Evolutionary conservation across 768 basidiomycete genomes (phyloP).

Genomic region (Collybia nuda): DNA sequence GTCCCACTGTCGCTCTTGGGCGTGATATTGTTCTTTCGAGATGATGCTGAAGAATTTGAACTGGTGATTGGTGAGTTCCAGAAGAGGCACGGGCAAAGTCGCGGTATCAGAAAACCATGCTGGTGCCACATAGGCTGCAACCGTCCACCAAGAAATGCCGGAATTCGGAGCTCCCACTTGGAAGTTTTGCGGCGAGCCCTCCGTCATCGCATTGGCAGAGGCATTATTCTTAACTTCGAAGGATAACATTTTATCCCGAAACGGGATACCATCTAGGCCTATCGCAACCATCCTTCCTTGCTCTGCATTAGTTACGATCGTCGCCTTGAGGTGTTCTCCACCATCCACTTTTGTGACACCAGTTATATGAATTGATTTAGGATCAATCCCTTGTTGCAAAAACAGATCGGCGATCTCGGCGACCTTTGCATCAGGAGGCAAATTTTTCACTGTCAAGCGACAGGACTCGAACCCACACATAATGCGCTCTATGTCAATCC

Average conservation of each 20-base stretch:
- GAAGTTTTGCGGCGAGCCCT: conserved; percentile 23
- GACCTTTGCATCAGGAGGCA: conserved; percentile 38
- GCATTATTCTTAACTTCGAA: conserved; percentile 43
- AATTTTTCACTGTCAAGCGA: conserved; percentile 41
- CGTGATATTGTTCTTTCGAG: conserved; percentile 41
- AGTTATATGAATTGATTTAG: conserved; percentile 30
- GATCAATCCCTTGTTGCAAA: conserved; percentile 37
- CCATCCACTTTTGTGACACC: conserved; percentile 25
- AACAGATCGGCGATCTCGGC: conserved; percentile 44
- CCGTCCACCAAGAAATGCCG: conserved; percentile 40
- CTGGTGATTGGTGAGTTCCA: conserved; percentile 22
- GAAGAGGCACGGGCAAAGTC: no score
- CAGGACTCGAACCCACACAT: conserved; percentile 56
- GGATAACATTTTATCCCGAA: conserved; percentile 38
- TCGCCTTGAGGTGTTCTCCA: conserved; percentile 31
- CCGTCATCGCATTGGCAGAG: conserved; percentile 41
- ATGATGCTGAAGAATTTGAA: conserved; percentile 49
- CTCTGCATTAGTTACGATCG: conserved; percentile 39
- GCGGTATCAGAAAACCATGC: no score
- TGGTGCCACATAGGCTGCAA: no score
- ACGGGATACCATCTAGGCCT: conserved; percentile 48
- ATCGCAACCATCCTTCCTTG: conserved; percentile 39
- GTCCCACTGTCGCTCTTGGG: conserved; percentile 50
- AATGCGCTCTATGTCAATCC: conserved; percentile 42
- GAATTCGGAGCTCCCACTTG: conserved; percentile 33